Evolutionary conservation across 768 basidiomycete species (phyloP), one percentile per base, ranked within the genome.

Genomic region (Leccinum ochraceum): DNA sequence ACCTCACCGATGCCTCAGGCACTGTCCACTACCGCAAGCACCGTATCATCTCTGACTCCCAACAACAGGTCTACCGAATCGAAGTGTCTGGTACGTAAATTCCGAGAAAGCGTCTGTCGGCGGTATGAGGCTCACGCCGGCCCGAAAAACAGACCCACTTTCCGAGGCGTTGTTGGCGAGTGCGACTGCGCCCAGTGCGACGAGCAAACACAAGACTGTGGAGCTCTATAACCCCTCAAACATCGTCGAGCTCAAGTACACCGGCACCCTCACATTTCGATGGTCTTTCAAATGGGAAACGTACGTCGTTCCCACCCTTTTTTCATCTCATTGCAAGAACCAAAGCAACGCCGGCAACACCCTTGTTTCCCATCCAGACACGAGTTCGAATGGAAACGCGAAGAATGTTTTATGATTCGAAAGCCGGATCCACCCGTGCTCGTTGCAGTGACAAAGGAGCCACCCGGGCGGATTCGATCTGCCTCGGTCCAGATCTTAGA

Each of bases 391-490:
- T 94, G 92, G 92, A 89, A 85, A 68, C 82, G 88, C 49, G 90
- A 92, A 69, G 88, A 89, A 65, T 93, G 91, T 74, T 93, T 81
- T 73, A 84, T 94, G 73, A 72, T 93, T 48, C 84, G 92, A 22
- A 93, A 93, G 69, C 92, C 92, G 9, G 92, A 94, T 64, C 92
- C 92, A 6, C 89, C 92, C 48, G 91, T 94, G 2, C 82, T 93
- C 10, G 87, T 94, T 13, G 91, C 90, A 0, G 80, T 92, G 30
- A 92, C 90, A 3, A 92, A 88, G 67, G 92, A 92, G 61, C 82
- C 86, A 2, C 78, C 85, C 2, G 87, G 88, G 7, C 79, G 84
- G 24, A 76, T 88, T 50, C 88, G 85, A 67, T 85, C 87, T 13
- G 72, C 82, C 0, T 80, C 86, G 3, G 78, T 92, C 30, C 92